phyloP scores from a whole-genome alignment of 768 basidiomycete species.

The Rickenella mellea region DNA sequence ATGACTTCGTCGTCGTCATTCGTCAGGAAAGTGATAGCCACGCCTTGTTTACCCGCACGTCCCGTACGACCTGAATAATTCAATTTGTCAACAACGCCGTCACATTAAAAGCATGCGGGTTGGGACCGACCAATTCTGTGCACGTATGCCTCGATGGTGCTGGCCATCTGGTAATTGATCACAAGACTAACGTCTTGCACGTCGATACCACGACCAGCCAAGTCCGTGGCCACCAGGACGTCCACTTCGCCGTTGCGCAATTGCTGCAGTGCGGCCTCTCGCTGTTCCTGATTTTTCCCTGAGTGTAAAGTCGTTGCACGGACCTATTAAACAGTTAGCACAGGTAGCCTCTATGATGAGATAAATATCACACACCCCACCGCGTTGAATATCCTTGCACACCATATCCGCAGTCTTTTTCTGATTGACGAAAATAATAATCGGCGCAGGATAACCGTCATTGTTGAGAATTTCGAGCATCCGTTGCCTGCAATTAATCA shows the following conservation, averaged over 20 bases:
- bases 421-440: constrained; percentile 98
- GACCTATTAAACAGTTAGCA: constrained; percentile 44
- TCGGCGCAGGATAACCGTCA: constrained; percentile 74
- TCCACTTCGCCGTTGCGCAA: constrained; percentile 80
- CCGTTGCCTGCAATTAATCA: constrained; percentile 45
- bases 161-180: constrained; percentile 97
- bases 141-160: constrained; percentile 93
- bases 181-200: constrained; percentile 94
- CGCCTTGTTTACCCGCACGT: constrained; percentile 92
- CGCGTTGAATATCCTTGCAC: constrained; percentile 85
- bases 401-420: constrained; percentile 99
- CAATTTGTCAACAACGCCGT: neutral
- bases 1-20: constrained; percentile 97
- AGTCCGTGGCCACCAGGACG: constrained; percentile 91
- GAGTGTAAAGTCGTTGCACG: constrained; percentile 88
- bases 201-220: constrained; percentile 98
- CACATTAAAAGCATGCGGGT: neutral
- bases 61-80: constrained; percentile 74
- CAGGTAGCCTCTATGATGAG: constrained; percentile 1
- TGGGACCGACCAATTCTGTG: constrained; percentile 81
- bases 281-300: constrained; percentile 95
- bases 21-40: constrained; percentile 90
- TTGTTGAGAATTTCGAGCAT: constrained; percentile 91
- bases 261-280: constrained; percentile 84
- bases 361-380: constrained; percentile 49